These are phyloP conservation scores for Fonsecaea erecta DNA, from an alignment of 2,329 filamentous ascomycete genomes.

Conservation along the genomic window DNA sequence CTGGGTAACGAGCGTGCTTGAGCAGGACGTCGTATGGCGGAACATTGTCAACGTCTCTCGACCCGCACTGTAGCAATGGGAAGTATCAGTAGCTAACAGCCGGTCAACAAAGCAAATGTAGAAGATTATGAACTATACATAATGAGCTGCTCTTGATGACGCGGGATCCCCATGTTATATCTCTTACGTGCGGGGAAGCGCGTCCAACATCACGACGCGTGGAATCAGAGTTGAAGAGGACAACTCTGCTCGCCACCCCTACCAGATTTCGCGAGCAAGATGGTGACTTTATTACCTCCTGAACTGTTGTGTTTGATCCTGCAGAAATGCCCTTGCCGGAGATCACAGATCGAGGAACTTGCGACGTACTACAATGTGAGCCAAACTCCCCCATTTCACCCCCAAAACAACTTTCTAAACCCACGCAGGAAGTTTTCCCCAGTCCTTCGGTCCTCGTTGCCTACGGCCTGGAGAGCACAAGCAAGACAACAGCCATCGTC, in stretches of 20 bases:
- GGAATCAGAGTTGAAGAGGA: neutral
- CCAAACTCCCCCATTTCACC: neutral
- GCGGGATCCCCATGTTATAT: no score
- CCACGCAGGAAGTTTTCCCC: conserved; percentile 51
- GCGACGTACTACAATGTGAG: conserved; percentile 48
- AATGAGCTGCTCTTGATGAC: no score
- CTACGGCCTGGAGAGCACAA: conserved; percentile 84
- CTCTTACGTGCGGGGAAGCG: neutral
- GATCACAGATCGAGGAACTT: conserved; percentile 49
- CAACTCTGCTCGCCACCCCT: neutral
- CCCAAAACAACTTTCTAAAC: no score
- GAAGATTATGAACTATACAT: neutral
- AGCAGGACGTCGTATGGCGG: neutral
- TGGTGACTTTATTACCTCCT: conserved; percentile 27
- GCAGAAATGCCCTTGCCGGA: conserved; percentile 48
- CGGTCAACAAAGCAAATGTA: neutral
- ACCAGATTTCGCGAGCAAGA: neutral
- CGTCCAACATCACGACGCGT: neutral
- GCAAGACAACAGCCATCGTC: conserved; percentile 75
- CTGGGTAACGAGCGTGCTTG: neutral
- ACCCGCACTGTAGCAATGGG: neutral
- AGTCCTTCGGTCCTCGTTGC: conserved; percentile 75
- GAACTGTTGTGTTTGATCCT: conserved; percentile 29
- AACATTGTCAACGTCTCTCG: neutral
- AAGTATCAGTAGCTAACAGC: neutral